A percentile compares a stretch with the other conserved stretches of the same genome.
Conservation (phyloP, 768 basidiomycete species). For the Kwoniella europaea region DNA sequence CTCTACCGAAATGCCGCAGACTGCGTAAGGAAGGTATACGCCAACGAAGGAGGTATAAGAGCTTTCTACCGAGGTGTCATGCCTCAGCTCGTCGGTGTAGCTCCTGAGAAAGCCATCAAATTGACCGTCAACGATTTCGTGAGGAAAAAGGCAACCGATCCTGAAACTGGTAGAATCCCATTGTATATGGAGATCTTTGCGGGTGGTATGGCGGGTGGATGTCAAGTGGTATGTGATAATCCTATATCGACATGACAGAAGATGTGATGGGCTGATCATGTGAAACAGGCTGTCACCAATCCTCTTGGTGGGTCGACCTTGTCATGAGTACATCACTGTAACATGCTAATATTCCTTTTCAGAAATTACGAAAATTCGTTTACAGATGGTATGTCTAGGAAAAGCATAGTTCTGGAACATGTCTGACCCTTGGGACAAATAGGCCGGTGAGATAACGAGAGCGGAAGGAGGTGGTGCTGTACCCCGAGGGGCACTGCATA, state of each 20-base stretch:
- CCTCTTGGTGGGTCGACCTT: constrained; percentile 65
- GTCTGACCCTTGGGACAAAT: constrained; percentile 1
- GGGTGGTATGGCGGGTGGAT: constrained; percentile 91
- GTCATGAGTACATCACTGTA: background rate
- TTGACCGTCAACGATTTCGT: constrained; percentile 93
- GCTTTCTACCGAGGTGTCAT: constrained; percentile 91
- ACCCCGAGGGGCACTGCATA: constrained; percentile 86
- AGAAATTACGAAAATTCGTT: constrained; percentile 54
- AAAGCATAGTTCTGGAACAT: too few species aligned
- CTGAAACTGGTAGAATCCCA: constrained; percentile 92
- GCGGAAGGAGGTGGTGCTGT: constrained; percentile 69
- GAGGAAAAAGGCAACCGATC: constrained; percentile 80
- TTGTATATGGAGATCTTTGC: constrained; percentile 89
- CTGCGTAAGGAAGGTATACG: constrained; percentile 89
- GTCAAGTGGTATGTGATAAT: constrained; percentile 84
- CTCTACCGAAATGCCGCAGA: constrained; percentile 96
- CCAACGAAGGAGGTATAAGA: constrained; percentile 86
- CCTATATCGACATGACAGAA: background rate
- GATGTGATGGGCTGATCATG: background rate
- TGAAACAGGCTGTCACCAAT: constrained; percentile 77
- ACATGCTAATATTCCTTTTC: background rate
- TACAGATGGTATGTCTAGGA: constrained; percentile 66
- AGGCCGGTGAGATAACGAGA: constrained; percentile 82
- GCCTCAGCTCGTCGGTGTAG: constrained; percentile 79
- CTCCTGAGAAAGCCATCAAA: constrained; percentile 76